These are phyloP conservation scores for Nannochloropsis salina DNA, from an alignment of 108 stramenopile genomes.

Conservation along the genomic window DNA sequence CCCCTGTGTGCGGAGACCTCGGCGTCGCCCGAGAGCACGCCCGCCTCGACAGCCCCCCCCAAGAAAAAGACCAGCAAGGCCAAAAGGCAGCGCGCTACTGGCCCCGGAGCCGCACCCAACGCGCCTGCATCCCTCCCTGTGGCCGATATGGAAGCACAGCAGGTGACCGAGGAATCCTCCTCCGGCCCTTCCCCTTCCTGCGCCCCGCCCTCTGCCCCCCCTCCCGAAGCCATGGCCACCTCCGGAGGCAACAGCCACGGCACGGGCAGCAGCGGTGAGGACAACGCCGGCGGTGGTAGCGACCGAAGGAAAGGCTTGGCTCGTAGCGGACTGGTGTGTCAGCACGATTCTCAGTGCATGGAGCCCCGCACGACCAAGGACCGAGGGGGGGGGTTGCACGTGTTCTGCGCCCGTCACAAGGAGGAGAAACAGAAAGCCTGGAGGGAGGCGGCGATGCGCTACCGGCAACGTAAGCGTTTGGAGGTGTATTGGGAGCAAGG, in stretches of 20 bases:
- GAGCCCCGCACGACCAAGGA: not conserved
- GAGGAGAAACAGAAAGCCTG: conserved; percentile 15
- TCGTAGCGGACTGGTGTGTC: not conserved
- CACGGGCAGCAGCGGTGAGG: not conserved
- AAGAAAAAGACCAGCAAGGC: too few relatives aligned
- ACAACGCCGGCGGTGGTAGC: not conserved
- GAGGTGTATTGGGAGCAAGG: not conserved
- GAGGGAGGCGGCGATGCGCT: not conserved
- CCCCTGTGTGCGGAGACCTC: too few relatives aligned
- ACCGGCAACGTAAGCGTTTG: not conserved
- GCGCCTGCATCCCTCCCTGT: too few relatives aligned
- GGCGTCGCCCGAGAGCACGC: too few relatives aligned
- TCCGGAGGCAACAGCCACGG: not conserved
- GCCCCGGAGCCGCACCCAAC: too few relatives aligned
- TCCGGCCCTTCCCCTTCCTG: not conserved
- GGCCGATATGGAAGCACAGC: too few relatives aligned
- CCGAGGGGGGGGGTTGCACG: not conserved
- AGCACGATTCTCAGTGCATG: conserved; percentile 9
- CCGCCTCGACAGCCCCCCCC: too few relatives aligned
- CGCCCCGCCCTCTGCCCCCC: not conserved
- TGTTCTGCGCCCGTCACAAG: not conserved
- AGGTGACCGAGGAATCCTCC: too few relatives aligned
- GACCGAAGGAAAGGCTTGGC: not conserved
- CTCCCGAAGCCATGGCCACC: not conserved
- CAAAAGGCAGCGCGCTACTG: too few relatives aligned